Base-by-base conservation (phyloP, 78 protist species). In the Dictyostelium purpureum region DNA sequence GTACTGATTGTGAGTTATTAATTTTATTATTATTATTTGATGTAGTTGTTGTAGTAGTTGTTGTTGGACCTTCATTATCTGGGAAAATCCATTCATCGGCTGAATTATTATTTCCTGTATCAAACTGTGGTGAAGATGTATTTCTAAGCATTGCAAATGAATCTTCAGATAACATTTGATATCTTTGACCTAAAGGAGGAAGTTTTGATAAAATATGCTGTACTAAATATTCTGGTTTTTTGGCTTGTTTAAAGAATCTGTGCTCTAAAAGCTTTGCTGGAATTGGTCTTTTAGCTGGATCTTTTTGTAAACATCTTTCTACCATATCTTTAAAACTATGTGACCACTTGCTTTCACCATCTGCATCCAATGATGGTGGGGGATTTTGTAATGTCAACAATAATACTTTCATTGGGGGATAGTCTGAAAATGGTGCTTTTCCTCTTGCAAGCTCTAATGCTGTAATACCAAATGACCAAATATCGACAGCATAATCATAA, bases 381-480 rank as follows among this genome's bases (percentile, higher is more conserved):
- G 96, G 96, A 33, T 78, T 71, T 12, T 96, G 94, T 6, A 97
- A 94, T 28, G 96, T 96, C 59, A 96, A 59, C 56, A 79, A 88
- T 49, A 97, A 83, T 10, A 97, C 99, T 7, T 95, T 79, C 89
- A 97, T 88, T 5, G 98, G 98, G 11, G 97, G 93, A 90, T 93
- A 91, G n/a, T 97, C 94, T 28, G 97, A 79, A 88, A 97, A 98
- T 31, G 99, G 99, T 18, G 99, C 98, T 69, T 96, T 94, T 2
- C 97, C 96, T 54, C 95, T 96, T 42, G 95, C 77, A 95, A 97
- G 80, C 74, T 98, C 99, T n/a, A 97, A 93, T 54, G 87, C 75
- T 88, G 97, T 89, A 63, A 98, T 97, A 73, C 98, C 99, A 75
- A 97, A 71, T 49, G 90, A 70, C 99, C 98, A 97, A 45, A 97